Conservation (phyloP, 2,329 filamentous ascomycete species). For the Alternaria arborescens region DNA sequence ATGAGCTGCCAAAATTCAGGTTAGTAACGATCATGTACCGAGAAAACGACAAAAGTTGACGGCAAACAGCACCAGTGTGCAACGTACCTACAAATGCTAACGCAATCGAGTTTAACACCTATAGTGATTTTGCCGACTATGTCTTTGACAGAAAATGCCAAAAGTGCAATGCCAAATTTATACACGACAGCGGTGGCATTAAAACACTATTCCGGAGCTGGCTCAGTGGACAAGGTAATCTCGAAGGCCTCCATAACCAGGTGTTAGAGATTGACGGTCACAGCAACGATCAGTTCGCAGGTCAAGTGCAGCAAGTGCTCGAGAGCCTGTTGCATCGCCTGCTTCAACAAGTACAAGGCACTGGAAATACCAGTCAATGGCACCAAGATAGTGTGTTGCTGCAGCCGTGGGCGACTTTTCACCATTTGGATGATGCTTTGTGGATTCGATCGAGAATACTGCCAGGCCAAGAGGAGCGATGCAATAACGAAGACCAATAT, state of each 20-base stretch:
- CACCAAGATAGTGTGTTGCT: slow-evolving; percentile 38
- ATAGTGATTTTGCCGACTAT: slow-evolving; percentile 10
- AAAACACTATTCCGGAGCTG: slow-evolving; percentile 20
- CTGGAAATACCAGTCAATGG: not conserved
- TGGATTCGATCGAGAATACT: slow-evolving; percentile 41
- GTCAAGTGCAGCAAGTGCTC: slow-evolving; percentile 24
- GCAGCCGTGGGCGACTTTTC: slow-evolving; percentile 40
- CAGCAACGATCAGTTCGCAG: slow-evolving; percentile 2
- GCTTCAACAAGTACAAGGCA: not conserved
- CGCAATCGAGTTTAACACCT: slow-evolving; percentile 1
- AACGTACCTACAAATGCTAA: not conserved
- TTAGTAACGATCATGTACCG: not conserved
- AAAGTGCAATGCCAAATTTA: not conserved
- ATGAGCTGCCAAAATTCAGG: not conserved
- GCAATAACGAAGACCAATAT: not conserved
- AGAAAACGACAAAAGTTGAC: not conserved
- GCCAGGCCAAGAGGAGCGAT: slow-evolving; percentile 19
- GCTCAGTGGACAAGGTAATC: slow-evolving; percentile 9
- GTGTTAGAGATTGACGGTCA: not conserved
- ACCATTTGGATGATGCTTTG: slow-evolving; percentile 47
- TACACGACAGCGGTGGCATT: slow-evolving; percentile 1
- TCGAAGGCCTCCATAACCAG: not conserved
- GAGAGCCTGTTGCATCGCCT: slow-evolving; percentile 21
- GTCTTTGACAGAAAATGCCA: slow-evolving; percentile 3
- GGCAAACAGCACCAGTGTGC: not conserved